Evolutionary conservation across 208 protist species (phyloP).

Genomic region (Leishmania major): DNA sequence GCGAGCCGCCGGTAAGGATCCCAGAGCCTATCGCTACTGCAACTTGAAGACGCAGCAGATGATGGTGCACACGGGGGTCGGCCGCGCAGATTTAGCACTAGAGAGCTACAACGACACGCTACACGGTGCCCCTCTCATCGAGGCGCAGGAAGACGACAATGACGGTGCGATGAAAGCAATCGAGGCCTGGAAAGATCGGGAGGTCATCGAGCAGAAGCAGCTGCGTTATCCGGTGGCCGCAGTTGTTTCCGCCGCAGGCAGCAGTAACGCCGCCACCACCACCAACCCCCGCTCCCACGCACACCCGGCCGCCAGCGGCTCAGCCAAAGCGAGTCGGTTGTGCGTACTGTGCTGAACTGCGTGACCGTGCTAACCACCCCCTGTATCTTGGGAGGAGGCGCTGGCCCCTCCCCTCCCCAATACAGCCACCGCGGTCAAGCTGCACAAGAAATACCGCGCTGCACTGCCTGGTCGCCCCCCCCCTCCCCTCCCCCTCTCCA

Average conservation of each 20-base stretch:
- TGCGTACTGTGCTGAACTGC: background rate
- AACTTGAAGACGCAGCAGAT: conserved; percentile 25
- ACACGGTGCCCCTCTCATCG: conserved; percentile 16
- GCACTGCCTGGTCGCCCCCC: background rate
- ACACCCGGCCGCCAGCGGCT: background rate
- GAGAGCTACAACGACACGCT: conserved; percentile 55
- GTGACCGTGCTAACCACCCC: background rate
- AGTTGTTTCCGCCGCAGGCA: background rate
- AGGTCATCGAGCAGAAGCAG: background rate
- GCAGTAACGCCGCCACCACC: background rate
- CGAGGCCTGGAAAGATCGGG: background rate
- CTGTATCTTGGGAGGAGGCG: background rate
- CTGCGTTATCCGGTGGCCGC: background rate
- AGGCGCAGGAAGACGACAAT: background rate
- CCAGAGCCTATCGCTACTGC: conserved; percentile 26
- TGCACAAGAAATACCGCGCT: background rate
- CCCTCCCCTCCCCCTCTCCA: background rate
- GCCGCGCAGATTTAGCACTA: conserved; percentile 14
- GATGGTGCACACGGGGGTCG: conserved; percentile 30
- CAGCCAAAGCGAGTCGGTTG: background rate
- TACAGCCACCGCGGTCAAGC: too few species aligned
- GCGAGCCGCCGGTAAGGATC: conserved; percentile 3
- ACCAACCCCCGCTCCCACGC: background rate
- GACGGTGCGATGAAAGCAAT: background rate
- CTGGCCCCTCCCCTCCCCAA: background rate